phyloP scores from a whole-genome alignment of 345 rosid genomes.

The Brassica napus region DNA sequence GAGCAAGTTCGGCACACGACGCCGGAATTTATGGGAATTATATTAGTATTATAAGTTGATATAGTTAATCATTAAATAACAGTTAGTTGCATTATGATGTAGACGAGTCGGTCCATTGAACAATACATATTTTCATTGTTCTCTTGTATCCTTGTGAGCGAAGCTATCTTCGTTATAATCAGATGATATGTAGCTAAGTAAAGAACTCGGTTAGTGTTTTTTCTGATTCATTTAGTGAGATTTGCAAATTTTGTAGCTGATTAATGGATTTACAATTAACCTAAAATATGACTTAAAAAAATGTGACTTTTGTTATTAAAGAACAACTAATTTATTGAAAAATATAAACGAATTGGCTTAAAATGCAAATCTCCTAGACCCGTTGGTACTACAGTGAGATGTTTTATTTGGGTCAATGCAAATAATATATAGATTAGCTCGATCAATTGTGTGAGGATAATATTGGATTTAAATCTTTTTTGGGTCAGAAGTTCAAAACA shows the following conservation, averaged over 20 bases:
- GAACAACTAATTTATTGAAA: not conserved
- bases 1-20: slow-evolving; percentile 32
- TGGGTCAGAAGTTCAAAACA: slow-evolving; percentile 21
- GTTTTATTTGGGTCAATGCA: slow-evolving; percentile 26
- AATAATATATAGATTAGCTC: not conserved
- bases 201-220: not conserved
- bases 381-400: slow-evolving; percentile 1
- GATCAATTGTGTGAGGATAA: not conserved
- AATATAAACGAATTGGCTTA: not conserved
- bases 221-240: not conserved
- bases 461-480: not conserved
- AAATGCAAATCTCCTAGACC: not conserved
- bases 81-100: not conserved
- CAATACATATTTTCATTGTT: not conserved
- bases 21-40: not conserved
- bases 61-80: not conserved
- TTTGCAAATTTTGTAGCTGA: not conserved
- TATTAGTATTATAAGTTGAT: not conserved
- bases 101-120: slow-evolving; percentile 25
- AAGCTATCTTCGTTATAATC: slow-evolving; percentile 10
- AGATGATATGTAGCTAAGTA: not conserved
- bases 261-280: not conserved
- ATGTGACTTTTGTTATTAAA: not conserved
- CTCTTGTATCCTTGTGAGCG: not conserved
- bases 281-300: not conserved